phyloP scores from a whole-genome alignment of 148 eudicot species.

The Arctostaphylos glauca region DNA sequence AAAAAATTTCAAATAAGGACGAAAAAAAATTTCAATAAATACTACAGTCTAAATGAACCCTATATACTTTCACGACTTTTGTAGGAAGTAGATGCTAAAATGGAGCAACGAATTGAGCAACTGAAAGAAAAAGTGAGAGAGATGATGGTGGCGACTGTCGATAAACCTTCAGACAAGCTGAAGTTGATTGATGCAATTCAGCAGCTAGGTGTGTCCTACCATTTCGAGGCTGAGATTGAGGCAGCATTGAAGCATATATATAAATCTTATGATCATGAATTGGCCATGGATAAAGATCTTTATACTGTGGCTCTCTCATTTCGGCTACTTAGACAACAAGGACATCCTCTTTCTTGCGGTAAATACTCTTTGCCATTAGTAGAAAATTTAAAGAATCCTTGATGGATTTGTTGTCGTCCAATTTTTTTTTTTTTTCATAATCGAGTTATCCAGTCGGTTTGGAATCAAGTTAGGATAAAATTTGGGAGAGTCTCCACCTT shows the following conservation, averaged over 20 bases:
- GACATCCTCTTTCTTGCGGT: slow-evolving; percentile 18
- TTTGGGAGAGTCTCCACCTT: no score
- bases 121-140: slow-evolving; percentile 20
- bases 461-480: no score
- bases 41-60: no score
- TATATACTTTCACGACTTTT: no score
- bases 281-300: slow-evolving; percentile 6
- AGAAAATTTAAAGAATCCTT: slow-evolving; percentile 12
- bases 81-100: not conserved
- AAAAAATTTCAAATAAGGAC: no score
- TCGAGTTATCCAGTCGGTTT: no score
- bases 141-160: not conserved
- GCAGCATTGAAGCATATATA: not conserved
- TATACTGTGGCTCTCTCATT: slow-evolving; percentile 15
- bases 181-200: slow-evolving; percentile 24
- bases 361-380: not conserved
- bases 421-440: no score
- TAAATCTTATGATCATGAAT: slow-evolving; percentile 8
- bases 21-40: no score
- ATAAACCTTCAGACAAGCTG: slow-evolving; percentile 1
- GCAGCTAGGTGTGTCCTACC: slow-evolving; percentile 23
- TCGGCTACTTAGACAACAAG: slow-evolving; percentile 28
- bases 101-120: slow-evolving; percentile 5
- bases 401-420: not conserved
- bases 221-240: slow-evolving; percentile 24